A percentile compares a stretch with the other conserved stretches of the same genome.
These are phyloP conservation scores for Phellinidium pouzarii DNA, from an alignment of 1,284 basidiomycete genomes.

Conservation along the genomic window DNA sequence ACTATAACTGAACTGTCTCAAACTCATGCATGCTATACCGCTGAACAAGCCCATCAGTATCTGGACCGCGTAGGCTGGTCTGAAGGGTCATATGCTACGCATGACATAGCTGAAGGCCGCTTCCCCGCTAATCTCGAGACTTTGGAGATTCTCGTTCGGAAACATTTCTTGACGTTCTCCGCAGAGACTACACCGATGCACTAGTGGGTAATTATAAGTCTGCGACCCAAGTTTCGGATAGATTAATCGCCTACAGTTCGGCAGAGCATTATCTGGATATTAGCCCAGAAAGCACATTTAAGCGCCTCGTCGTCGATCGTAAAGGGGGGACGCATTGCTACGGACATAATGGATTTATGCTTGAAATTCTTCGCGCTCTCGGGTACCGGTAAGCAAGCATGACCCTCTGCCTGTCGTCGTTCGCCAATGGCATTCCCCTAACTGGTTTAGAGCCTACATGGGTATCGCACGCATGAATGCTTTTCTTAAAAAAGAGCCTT, in stretches of 20 bases:
- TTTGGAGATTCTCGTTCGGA: slow-evolving; percentile 11
- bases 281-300: slow-evolving; percentile 18
- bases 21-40: slow-evolving; percentile 11
- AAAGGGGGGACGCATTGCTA: slow-evolving; percentile 20
- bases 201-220: too few species aligned
- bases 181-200: slow-evolving; percentile 20
- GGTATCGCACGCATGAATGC: slow-evolving; percentile 12
- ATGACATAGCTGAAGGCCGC: slow-evolving; percentile 7
- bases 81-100: not conserved
- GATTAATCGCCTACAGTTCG: too few species aligned
- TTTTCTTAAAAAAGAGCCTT: not conserved
- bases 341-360: slow-evolving; percentile 19
- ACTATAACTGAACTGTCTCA: too few species aligned
- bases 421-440: too few species aligned
- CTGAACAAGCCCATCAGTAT: slow-evolving; percentile 8
- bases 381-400: slow-evolving; percentile 21
- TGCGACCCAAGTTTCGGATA: too few species aligned
- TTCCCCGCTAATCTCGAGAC: slow-evolving; percentile 16
- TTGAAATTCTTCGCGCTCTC: slow-evolving; percentile 19
- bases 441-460: slow-evolving; percentile 5
- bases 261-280: slow-evolving; percentile 18
- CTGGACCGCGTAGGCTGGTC: slow-evolving; percentile 6
- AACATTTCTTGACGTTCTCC: slow-evolving; percentile 19
- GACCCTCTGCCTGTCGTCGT: too few species aligned
- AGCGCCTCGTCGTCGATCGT: slow-evolving; percentile 15